Conservation (phyloP, 352 stramenopile genomes). For the Pythium rishiriense region DNA sequence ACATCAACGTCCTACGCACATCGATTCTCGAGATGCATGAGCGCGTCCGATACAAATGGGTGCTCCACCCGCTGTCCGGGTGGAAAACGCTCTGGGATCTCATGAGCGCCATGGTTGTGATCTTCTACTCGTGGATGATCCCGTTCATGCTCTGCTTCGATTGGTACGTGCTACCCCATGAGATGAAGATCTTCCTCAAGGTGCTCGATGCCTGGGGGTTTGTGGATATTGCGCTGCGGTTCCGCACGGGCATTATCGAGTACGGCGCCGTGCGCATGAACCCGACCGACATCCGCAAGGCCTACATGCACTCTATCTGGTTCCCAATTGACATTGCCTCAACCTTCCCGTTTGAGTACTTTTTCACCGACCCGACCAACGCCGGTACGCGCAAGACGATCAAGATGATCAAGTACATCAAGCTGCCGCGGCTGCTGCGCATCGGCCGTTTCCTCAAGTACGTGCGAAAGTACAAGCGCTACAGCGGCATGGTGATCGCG, state of each 20-base stretch:
- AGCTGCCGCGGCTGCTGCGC: slow-evolving; percentile 54
- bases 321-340: slow-evolving; percentile 62
- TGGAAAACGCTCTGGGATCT: slow-evolving; percentile 64
- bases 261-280: slow-evolving; percentile 62
- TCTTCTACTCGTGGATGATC: slow-evolving; percentile 77
- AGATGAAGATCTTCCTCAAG: slow-evolving; percentile 41
- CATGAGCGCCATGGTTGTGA: slow-evolving; percentile 48
- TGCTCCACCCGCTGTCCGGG: slow-evolving; percentile 52
- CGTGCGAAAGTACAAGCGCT: slow-evolving; percentile 59
- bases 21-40: slow-evolving; percentile 64
- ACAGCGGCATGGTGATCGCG: slow-evolving; percentile 52
- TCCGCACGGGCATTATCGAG: slow-evolving; percentile 61
- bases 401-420: slow-evolving; percentile 79
- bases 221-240: slow-evolving; percentile 51
- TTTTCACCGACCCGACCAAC: slow-evolving; percentile 37
- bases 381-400: slow-evolving; percentile 65
- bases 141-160: slow-evolving; percentile 72
- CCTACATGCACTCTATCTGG: slow-evolving; percentile 58
- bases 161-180: slow-evolving; percentile 37
- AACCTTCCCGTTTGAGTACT: slow-evolving; percentile 59
- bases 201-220: slow-evolving; percentile 52
- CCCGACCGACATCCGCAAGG: slow-evolving; percentile 40
- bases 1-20: slow-evolving; percentile 66
- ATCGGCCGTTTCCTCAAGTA: slow-evolving; percentile 63
- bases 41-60: slow-evolving; percentile 43